A percentile compares a stretch with the other conserved stretches of the same genome.
Conservation (phyloP, 164 flowering plant species). For the Cinnamomum chago region DNA sequence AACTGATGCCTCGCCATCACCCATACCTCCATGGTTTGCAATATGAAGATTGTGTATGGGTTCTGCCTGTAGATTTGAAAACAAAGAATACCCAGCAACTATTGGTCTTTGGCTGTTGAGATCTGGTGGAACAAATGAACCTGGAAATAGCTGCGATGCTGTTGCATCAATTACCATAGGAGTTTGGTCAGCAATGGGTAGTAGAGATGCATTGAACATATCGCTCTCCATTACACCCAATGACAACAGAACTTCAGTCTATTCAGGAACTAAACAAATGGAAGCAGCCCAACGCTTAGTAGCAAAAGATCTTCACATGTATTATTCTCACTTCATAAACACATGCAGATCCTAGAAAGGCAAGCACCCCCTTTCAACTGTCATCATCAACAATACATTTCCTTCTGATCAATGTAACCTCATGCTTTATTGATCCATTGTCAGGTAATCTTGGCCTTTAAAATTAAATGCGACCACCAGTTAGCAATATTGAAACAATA, state of each 20-base stretch:
- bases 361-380: background rate
- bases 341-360: background rate
- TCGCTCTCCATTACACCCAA: slow-evolving; percentile 32
- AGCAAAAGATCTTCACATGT: background rate
- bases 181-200: slow-evolving; percentile 18
- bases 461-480: background rate
- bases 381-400: background rate
- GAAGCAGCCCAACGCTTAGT: background rate
- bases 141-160: slow-evolving; percentile 22
- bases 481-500: background rate
- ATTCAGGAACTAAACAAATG: too few relatives aligned
- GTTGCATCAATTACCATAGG: slow-evolving; percentile 28
- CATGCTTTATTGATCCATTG: background rate
- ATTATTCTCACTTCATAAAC: background rate
- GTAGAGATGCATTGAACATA: slow-evolving; percentile 16
- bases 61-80: slow-evolving; percentile 33
- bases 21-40: slow-evolving; percentile 10
- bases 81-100: slow-evolving; percentile 34
- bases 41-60: slow-evolving; percentile 13
- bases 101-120: slow-evolving; percentile 30
- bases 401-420: background rate
- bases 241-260: background rate
- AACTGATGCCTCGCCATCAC: slow-evolving; percentile 15
- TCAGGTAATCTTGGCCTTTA: background rate
- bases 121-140: slow-evolving; percentile 26